Evolutionary conservation across 306 rosid genomes (phyloP).

Genomic region (Cicer arietinum): DNA sequence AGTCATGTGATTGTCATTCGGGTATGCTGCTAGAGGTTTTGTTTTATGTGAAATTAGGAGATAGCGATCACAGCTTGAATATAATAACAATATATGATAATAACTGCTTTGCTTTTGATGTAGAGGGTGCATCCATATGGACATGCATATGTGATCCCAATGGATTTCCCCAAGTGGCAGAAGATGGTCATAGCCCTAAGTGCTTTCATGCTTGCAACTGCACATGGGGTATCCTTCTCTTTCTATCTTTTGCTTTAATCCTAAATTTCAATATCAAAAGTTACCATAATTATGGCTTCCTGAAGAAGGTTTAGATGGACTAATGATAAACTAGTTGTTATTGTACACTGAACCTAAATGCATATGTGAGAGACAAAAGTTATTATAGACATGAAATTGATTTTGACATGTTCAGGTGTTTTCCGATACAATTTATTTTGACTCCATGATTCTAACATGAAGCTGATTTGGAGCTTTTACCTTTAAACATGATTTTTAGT

Average conservation of each 20-base stretch:
- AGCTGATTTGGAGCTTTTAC: conserved; percentile 1
- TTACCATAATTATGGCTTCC: conserved; percentile 12
- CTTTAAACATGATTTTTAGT: not conserved
- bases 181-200: conserved; percentile 50
- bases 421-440: not conserved
- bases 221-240: conserved; percentile 70
- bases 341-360: conserved; percentile 8
- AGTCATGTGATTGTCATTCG: conserved; percentile 78
- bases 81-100: conserved; percentile 16
- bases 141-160: conserved; percentile 75
- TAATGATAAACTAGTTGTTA: conserved; percentile 24
- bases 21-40: conserved; percentile 55
- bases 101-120: conserved; percentile 46
- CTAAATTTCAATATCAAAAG: conserved; percentile 21
- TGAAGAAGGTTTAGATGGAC: conserved; percentile 28
- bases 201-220: conserved; percentile 92
- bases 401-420: not conserved
- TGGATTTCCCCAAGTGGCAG: conserved; percentile 81
- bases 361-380: conserved; percentile 2
- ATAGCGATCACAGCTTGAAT: conserved; percentile 26
- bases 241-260: conserved; percentile 31
- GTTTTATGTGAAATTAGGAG: conserved; percentile 23
- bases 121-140: conserved; percentile 64
- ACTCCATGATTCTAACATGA: not conserved
- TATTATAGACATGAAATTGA: not conserved